phyloP scores from a whole-genome alignment of 306 rosid genomes.

The Quercus rubra region DNA sequence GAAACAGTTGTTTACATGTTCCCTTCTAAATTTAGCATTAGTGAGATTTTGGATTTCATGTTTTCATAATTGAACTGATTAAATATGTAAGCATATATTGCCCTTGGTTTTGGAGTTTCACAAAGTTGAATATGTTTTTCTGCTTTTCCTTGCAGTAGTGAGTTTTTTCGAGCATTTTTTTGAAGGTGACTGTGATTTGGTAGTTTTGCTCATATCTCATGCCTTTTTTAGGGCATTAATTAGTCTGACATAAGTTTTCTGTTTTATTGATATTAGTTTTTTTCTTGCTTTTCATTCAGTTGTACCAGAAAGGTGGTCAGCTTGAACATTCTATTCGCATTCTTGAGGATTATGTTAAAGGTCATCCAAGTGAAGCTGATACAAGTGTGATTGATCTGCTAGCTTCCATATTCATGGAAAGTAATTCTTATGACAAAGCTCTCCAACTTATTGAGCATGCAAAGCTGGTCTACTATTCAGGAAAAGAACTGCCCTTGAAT shows the following conservation, averaged over 20 bases:
- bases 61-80: not conserved
- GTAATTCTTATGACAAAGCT: conserved; percentile 60
- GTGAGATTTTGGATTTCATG: not conserved
- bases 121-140: not conserved
- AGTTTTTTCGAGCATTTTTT: not conserved
- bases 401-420: conserved; percentile 59
- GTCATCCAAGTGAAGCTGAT: conserved; percentile 48
- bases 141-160: not conserved
- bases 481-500: conserved; percentile 52
- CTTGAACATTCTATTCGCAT: conserved; percentile 55
- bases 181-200: not conserved
- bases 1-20: no score
- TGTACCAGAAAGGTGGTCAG: conserved; percentile 75
- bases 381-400: conserved; percentile 67
- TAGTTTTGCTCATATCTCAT: not conserved
- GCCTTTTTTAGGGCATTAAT: not conserved
- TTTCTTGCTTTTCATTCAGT: conserved; percentile 37
- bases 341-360: conserved; percentile 72
- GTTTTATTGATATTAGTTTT: conserved; percentile 7
- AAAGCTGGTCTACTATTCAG: conserved; percentile 27
- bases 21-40: no score
- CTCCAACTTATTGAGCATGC: conserved; percentile 60
- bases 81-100: not conserved
- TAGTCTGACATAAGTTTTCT: not conserved
- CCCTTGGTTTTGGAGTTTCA: not conserved